Evolutionary conservation across 352 stramenopile genomes (phyloP).

Genomic region (Globisporangium middletonii): DNA sequence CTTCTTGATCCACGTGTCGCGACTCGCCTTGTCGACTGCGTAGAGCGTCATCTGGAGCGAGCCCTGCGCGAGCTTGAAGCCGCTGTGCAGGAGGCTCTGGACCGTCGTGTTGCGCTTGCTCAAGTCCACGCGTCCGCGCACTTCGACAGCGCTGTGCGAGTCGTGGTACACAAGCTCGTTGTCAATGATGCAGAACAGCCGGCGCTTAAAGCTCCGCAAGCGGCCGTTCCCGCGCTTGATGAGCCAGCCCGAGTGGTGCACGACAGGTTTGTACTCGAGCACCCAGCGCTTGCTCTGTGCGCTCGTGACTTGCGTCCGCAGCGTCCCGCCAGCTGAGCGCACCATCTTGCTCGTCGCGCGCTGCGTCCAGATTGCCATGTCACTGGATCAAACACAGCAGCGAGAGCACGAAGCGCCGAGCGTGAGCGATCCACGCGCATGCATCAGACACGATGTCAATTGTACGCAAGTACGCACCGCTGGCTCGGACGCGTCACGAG

Average conservation of each 20-base stretch:
- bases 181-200: constrained; percentile 83
- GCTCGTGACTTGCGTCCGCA: constrained; percentile 37
- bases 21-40: constrained; percentile 63
- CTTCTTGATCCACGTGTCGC: constrained; percentile 80
- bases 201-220: constrained; percentile 79
- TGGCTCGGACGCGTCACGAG: constrained; percentile 69
- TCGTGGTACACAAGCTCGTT: constrained; percentile 85
- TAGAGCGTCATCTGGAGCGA: constrained; percentile 80
- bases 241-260: constrained; percentile 81
- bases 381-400: constrained; percentile 21
- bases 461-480: constrained; percentile 23
- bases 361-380: constrained; percentile 81
- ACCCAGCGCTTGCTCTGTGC: constrained; percentile 64
- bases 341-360: constrained; percentile 72
- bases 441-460: neutral
- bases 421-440: neutral
- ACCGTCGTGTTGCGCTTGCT: constrained; percentile 51
- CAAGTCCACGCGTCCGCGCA: constrained; percentile 71
- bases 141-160: constrained; percentile 65
- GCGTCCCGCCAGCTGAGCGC: constrained; percentile 37
- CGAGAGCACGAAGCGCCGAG: neutral
- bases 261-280: constrained; percentile 78
- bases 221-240: constrained; percentile 74
- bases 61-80: constrained; percentile 68
- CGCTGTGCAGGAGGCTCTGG: constrained; percentile 63